phyloP scores from a whole-genome alignment of 495 filamentous ascomycete genomes.

The Lasiosphaeria hispida region DNA sequence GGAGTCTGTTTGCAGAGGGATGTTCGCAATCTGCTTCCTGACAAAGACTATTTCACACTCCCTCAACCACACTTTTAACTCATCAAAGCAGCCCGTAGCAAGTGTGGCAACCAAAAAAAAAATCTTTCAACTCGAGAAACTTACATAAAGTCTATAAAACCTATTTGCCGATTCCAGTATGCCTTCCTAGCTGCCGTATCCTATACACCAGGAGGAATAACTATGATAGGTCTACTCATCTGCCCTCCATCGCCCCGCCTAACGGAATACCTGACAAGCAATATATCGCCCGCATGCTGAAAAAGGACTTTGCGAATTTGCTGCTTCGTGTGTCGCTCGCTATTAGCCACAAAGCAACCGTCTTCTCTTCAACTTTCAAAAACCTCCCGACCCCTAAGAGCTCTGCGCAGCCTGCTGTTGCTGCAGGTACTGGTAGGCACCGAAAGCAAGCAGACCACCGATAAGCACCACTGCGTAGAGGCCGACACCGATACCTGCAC shows the following conservation, averaged over 20 bases:
- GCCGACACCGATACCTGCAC: constrained; percentile 66
- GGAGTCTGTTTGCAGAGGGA: no score
- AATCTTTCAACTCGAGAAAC: constrained; percentile 9
- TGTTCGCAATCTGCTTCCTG: not conserved
- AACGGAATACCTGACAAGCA: constrained; percentile 6
- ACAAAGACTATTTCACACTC: not conserved
- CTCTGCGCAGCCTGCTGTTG: constrained; percentile 47
- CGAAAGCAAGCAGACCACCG: constrained; percentile 75
- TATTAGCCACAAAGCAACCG: not conserved
- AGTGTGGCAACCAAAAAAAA: not conserved
- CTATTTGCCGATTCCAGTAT: constrained; percentile 6
- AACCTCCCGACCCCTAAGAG: constrained; percentile 20
- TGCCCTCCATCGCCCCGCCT: not conserved
- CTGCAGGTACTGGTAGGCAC: constrained; percentile 84
- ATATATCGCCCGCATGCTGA: constrained; percentile 11
- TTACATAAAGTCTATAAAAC: constrained; percentile 14
- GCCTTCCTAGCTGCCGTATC: constrained; percentile 4
- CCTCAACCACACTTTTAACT: not conserved
- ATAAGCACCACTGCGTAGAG: constrained; percentile 80
- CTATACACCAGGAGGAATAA: constrained; percentile 2
- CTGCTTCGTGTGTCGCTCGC: not conserved
- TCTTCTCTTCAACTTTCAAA: no score
- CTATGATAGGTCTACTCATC: not conserved
- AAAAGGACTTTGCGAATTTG: constrained; percentile 1
- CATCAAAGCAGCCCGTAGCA: not conserved